A percentile compares a stretch with the other conserved stretches of the same genome.
Evolutionary conservation across 768 basidiomycete species (phyloP).

Genomic region (Royoungia palumana): DNA sequence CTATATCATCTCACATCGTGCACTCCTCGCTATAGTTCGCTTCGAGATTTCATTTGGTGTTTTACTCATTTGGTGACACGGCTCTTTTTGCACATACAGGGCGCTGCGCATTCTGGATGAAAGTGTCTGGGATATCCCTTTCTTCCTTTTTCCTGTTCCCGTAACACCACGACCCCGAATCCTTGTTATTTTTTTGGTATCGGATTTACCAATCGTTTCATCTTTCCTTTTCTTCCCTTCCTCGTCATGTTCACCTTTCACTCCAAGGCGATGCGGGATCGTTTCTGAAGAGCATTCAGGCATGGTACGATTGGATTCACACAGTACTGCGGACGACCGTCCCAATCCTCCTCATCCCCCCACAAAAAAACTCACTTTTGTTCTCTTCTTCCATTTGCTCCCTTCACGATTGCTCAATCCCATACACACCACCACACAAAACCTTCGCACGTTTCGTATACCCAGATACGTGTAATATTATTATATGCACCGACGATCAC

Average conservation of each 20-base stretch:
- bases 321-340: constrained; percentile 3
- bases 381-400: constrained; percentile 20
- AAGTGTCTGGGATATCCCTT: constrained; percentile 17
- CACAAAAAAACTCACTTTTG: background rate
- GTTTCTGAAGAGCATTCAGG: constrained; percentile 7
- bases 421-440: background rate
- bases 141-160: background rate
- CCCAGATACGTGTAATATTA: constrained; percentile 39
- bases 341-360: background rate
- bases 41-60: constrained; percentile 24
- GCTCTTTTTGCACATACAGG: constrained; percentile 23
- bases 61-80: constrained; percentile 19
- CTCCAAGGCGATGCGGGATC: constrained; percentile 12
- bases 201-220: constrained; percentile 17
- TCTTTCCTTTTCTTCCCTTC: background rate
- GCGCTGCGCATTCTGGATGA: constrained; percentile 31
- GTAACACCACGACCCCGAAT: background rate
- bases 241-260: background rate
- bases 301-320: constrained; percentile 8
- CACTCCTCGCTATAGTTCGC: constrained; percentile 19
- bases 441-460: constrained; percentile 27
- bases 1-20: constrained; percentile 20
- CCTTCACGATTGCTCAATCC: background rate
- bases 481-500: constrained; percentile 15
- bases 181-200: constrained; percentile 14